Conservation (phyloP, 2,329 filamentous ascomycete species). For the Colletotrichum cordylinicola region DNA sequence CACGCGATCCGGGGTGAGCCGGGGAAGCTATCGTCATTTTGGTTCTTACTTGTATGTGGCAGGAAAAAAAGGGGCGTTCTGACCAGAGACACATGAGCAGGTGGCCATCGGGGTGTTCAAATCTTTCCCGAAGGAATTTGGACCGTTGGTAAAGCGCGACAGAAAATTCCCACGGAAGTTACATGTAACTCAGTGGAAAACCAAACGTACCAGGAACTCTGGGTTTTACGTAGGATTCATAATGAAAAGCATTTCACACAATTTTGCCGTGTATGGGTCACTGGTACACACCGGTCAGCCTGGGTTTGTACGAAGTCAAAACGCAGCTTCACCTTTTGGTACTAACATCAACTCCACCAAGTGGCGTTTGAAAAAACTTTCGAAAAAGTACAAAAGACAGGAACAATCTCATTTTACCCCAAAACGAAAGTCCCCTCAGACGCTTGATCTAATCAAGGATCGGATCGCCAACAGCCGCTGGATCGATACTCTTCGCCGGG, state of each 20-base stretch:
- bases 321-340: not conserved
- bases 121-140: not conserved
- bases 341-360: not conserved
- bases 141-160: not conserved
- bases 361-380: not conserved
- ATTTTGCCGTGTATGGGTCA: not conserved
- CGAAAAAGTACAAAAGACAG: not conserved
- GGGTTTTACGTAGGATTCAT: not conserved
- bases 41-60: not conserved
- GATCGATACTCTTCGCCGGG: not conserved
- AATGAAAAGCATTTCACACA: not conserved
- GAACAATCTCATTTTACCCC: not conserved
- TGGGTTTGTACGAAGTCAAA: not conserved
- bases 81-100: not conserved
- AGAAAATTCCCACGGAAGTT: not conserved
- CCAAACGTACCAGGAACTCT: not conserved
- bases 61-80: not conserved
- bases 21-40: not conserved
- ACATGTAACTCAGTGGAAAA: not conserved
- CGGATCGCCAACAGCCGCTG: not conserved
- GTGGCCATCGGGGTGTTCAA: not conserved
- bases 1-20: not conserved
- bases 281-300: not conserved
- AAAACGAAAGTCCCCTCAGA: not conserved
- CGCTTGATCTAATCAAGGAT: not conserved